A percentile compares a stretch with the other conserved stretches of the same genome.
Evolutionary conservation across 2,329 filamentous ascomycete species (phyloP).

Genomic region (Pseudogymnoascus sp.): DNA sequence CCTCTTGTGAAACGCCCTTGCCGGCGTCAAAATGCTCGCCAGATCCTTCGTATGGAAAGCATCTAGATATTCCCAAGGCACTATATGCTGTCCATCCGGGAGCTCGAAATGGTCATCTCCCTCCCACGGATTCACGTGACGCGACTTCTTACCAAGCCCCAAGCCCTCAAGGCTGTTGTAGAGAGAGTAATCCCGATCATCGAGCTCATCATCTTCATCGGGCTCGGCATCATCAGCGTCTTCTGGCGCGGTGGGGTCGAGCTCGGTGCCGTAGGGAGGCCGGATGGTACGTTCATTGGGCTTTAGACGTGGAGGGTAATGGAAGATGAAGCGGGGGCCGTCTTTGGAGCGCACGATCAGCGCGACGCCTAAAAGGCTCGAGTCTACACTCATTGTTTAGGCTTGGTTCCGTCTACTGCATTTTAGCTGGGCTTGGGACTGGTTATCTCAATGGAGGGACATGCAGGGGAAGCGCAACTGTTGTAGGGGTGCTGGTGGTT

Average conservation of each 20-base stretch:
- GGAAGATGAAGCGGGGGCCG: conserved; percentile 76
- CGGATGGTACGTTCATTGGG: conserved; percentile 28
- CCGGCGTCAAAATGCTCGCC: conserved; percentile 71
- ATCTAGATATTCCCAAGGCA: conserved; percentile 65
- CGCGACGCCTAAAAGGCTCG: conserved; percentile 38
- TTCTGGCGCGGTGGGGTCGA: conserved; percentile 24
- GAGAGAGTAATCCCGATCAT: conserved; percentile 19
- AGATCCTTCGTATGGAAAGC: conserved; percentile 70
- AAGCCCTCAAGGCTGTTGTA: conserved; percentile 16
- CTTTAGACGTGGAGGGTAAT: conserved; percentile 62
- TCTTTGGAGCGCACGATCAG: conserved; percentile 52
- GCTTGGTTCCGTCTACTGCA: conserved; percentile 13
- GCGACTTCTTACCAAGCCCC: conserved; percentile 13
- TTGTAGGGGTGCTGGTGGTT: background rate
- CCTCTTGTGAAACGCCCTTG: conserved; percentile 68
- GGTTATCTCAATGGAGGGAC: conserved; percentile 1
- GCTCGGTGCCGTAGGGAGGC: conserved; percentile 27
- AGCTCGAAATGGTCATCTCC: conserved; percentile 41
- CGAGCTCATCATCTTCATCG: conserved; percentile 41
- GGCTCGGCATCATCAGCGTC: conserved; percentile 41
- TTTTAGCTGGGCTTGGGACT: background rate
- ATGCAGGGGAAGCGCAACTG: background rate
- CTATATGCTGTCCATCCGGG: conserved; percentile 49
- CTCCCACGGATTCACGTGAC: conserved; percentile 22
- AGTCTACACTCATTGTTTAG: conserved; percentile 30